These are phyloP conservation scores for Cornus florida DNA, from an alignment of 148 eudicot species.

Conservation along the genomic window DNA sequence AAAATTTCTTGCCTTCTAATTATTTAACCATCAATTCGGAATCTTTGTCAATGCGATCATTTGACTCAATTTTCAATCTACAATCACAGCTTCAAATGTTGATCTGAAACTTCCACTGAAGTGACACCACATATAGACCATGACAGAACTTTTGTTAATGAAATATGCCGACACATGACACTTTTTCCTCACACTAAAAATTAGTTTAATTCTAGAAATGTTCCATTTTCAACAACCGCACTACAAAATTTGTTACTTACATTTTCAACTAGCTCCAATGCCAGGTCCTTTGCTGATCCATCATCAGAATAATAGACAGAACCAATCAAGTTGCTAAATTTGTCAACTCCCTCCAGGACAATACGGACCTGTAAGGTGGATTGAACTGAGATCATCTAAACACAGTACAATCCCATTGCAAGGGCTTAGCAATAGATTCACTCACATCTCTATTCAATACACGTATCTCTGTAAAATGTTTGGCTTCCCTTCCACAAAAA, in stretches of 20 bases:
- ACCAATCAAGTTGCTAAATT: constrained; percentile 69
- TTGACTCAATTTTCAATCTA: not conserved
- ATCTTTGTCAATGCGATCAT: not conserved
- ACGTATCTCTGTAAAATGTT: constrained; percentile 90
- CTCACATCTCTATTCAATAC: constrained; percentile 90
- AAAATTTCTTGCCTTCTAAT: no score
- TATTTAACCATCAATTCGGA: no score
- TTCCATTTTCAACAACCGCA: not conserved
- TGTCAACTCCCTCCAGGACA: constrained; percentile 80
- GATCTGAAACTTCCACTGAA: no score
- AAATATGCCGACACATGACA: no score
- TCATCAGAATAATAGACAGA: constrained; percentile 86
- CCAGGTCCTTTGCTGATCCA: constrained; percentile 77
- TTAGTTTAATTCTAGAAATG: not conserved
- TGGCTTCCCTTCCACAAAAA: constrained; percentile 86
- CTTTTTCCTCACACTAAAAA: not conserved
- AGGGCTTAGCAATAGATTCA: not conserved
- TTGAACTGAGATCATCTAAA: no score
- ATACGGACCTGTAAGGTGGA: constrained; percentile 47
- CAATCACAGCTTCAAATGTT: no score
- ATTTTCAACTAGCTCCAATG: constrained; percentile 73
- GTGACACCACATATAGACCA: no score
- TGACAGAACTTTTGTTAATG: not conserved
- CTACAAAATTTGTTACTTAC: not conserved
- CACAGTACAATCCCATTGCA: no score